Evolutionary conservation across 106 monocot genomes (phyloP), one percentile per base, ranked within the genome.

Genomic region (Amphibolis antarctica): DNA sequence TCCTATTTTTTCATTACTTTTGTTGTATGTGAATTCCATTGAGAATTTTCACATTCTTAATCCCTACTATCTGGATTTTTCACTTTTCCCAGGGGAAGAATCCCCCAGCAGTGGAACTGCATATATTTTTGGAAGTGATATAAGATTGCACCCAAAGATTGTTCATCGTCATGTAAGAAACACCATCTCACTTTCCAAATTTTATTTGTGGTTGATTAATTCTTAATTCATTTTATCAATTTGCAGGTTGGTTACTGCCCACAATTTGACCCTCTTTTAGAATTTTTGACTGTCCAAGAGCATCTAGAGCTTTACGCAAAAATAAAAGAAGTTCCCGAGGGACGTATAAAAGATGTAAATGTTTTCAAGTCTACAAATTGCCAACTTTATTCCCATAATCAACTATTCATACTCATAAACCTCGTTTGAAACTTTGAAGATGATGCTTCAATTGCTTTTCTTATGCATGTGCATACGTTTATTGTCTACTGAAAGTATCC

Each of bases 211-310:
- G n/a, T 68, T 30, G 15, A 4, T 44, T 1, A 62, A 46, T 43
- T 43, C 12, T 45, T 15, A 21, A 21, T 53, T 53, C 53, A 17
- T 53, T 53, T 17, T 49, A 65, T 25, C 53, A 50, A 29, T 55
- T 18, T 36, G 14, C 81, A 92, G 92, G 79, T 92, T 68, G 92
- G 92, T 72, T 92, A 92, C 66, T 92, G 92, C 59, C 92, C 92
- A 61, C 92, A 92, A 45, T 92, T 92, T 82, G 92, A 92, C 79
- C 81, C 92, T 60, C 84, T 92, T 72, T 58, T 92, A 46, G 92
- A 92, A 70, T 87, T 79, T 78, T 66, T 92, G 23, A 84, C 92
- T 28, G 79, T 77, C 20, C 78, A 77, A 61, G 92, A 92, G 64
- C 92, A 92, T 80, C 87, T 92, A 69, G 74, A 87, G 66, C 70